These are phyloP conservation scores for Pelargonium australe DNA, from an alignment of 441 rosid species.

Conservation along the genomic window DNA sequence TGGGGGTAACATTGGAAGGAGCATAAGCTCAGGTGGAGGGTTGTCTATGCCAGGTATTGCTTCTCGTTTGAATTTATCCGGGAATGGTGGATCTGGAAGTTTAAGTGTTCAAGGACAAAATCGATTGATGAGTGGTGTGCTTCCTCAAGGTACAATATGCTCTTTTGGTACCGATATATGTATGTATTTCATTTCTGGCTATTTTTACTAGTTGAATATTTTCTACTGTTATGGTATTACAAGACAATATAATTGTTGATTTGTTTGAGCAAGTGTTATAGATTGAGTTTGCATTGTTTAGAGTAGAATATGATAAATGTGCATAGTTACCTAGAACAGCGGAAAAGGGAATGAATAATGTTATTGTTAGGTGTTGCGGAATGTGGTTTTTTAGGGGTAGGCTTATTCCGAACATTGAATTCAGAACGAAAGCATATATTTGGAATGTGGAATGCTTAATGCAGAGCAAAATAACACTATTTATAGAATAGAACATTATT, in stretches of 20 bases:
- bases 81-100: conserved; percentile 74
- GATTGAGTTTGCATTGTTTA: neutral
- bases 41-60: conserved; percentile 73
- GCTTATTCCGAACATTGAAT: too few species aligned
- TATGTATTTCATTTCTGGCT: neutral
- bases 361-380: too few species aligned
- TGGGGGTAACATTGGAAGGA: conserved; percentile 80
- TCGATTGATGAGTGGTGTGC: conserved; percentile 70
- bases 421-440: too few species aligned
- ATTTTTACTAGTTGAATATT: neutral
- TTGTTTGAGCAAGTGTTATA: neutral
- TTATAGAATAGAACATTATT: too few species aligned
- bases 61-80: conserved; percentile 69
- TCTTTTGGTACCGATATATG: neutral
- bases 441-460: too few species aligned
- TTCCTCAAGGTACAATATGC: conserved; percentile 68
- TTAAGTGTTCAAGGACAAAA: conserved; percentile 81
- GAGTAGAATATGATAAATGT: neutral
- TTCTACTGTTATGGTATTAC: neutral
- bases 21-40: conserved; percentile 71
- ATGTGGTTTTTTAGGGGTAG: too few species aligned
- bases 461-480: too few species aligned
- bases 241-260: neutral
- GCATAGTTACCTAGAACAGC: neutral
- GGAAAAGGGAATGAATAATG: too few species aligned